Evolutionary conservation across 306 rosid genomes (phyloP).

Genomic region (Neltuma alba): DNA sequence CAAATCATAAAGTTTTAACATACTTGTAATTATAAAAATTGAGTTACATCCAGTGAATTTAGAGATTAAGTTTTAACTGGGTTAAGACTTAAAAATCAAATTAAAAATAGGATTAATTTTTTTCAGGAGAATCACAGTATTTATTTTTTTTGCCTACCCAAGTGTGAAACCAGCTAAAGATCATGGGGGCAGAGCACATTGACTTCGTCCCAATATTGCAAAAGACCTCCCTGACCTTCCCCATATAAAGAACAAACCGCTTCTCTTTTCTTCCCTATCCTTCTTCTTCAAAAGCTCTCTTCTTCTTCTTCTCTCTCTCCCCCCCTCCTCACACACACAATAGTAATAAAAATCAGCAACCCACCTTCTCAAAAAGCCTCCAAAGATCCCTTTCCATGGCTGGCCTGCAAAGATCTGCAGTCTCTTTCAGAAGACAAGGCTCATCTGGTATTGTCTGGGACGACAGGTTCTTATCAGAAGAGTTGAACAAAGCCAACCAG

Average conservation of each 20-base stretch:
- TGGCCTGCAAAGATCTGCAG: slow-evolving; percentile 79
- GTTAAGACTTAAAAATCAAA: too few relatives aligned
- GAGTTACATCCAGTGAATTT: too few relatives aligned
- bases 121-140: too few relatives aligned
- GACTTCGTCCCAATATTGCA: slow-evolving; percentile 9
- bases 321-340: background rate
- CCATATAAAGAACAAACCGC: background rate
- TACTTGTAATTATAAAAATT: too few relatives aligned
- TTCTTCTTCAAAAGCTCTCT: background rate
- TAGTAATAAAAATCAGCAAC: background rate
- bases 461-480: slow-evolving; percentile 58
- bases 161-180: background rate
- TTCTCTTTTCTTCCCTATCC: background rate
- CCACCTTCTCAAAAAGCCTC: background rate
- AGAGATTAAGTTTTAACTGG: too few relatives aligned
- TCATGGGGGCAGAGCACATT: background rate
- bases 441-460: slow-evolving; percentile 92
- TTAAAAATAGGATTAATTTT: too few relatives aligned
- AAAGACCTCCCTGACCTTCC: slow-evolving; percentile 18
- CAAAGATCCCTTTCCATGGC: slow-evolving; percentile 47
- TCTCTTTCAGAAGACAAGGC: slow-evolving; percentile 85
- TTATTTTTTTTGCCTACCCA: too few relatives aligned
- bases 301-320: background rate
- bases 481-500: slow-evolving; percentile 45
- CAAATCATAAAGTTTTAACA: too few relatives aligned